Evolutionary conservation across 192 early-diverging fungal genomes (phyloP).

Genomic region (Thamnidium elegans): DNA sequence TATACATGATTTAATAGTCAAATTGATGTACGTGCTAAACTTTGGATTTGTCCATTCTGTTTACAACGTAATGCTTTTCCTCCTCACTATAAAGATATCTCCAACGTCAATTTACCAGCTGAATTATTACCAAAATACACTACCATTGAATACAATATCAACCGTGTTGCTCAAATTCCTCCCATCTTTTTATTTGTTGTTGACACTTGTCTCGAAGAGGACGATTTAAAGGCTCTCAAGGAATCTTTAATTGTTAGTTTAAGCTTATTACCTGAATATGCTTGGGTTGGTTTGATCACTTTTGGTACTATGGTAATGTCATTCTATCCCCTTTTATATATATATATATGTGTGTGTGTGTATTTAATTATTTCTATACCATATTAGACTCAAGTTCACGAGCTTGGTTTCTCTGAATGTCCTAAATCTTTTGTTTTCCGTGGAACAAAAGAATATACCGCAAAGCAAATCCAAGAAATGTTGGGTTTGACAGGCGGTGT

Average conservation of each 20-base stretch:
- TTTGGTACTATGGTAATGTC: slow-evolving; percentile 92
- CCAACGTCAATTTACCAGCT: slow-evolving; percentile 84
- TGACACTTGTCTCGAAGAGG: slow-evolving; percentile 96
- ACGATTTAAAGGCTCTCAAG: slow-evolving; percentile 93
- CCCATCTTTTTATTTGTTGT: slow-evolving; percentile 97
- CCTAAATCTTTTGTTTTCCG: slow-evolving; percentile 98
- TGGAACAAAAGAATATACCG: slow-evolving; percentile 94
- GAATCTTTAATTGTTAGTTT: slow-evolving; percentile 88
- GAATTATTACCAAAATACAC: slow-evolving; percentile 90
- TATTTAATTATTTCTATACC: background rate
- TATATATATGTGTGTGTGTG: no score
- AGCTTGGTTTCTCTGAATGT: slow-evolving; percentile 92
- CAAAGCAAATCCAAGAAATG: slow-evolving; percentile 97
- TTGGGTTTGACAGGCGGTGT: slow-evolving; percentile 70
- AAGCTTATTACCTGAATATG: slow-evolving; percentile 85
- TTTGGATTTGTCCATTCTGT: slow-evolving; percentile 99
- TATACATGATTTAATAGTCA: slow-evolving; percentile 54
- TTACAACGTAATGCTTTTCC: slow-evolving; percentile 95
- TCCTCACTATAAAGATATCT: slow-evolving; percentile 96
- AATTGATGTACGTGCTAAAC: slow-evolving; percentile 91
- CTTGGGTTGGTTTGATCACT: slow-evolving; percentile 94
- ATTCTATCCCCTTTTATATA: no score
- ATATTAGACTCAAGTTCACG: slow-evolving; percentile 86
- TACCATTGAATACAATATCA: slow-evolving; percentile 94
- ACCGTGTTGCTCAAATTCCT: slow-evolving; percentile 79